Evolutionary conservation across 2,329 filamentous ascomycete genomes (phyloP), one percentile per base, ranked within the genome.

Genomic region (Alternaria sp.): DNA sequence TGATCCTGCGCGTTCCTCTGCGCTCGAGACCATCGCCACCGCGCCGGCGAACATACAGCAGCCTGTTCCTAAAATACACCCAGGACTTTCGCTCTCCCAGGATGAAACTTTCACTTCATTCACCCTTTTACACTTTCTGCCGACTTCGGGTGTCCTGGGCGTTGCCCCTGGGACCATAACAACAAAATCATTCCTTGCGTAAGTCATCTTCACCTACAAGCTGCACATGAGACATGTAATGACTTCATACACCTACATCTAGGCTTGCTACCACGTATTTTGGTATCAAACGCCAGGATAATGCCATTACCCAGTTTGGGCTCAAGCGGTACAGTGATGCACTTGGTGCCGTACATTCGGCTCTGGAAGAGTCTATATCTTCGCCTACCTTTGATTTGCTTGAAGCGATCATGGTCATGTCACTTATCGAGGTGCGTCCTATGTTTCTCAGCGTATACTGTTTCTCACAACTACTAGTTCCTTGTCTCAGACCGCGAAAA

Each of bases 251-350:
- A 30, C 28, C 28, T 30, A 11, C 28, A 30, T 30, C 4, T 30
- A 30, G 28, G 28, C 43, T 56, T 11, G 22, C 32, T 24, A 39
- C 32, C n/a, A 41, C 20, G 3, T 56, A 41, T 28, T 56, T 49
- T 22, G 53, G 53, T 14, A 47, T 56, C 24, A 56, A 56, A 26
- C 53, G 39, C 20, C 43, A 49, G 34, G 44, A 48, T n/a, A 46
- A 7, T 30, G 44, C 44, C 18, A 32, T 47, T 16, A 47, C 44
- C 26, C 44, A 32, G 7, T 30, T 38, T 30, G 43, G 53, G 9
- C 38, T 56, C 36, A 39, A 30, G 26, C 38, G 43, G 24, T 56
- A 56, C 43, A 47, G 53, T 22, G 22, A 32, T 28, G 53, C 53
- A 20, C 53, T 56, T 20, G 20, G n/a, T 8, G 12, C 7, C 4